A percentile compares a stretch with the other conserved stretches of the same genome.
These are phyloP conservation scores for Plantago coronopus DNA, from an alignment of 305 asterid species.

Conservation along the genomic window DNA sequence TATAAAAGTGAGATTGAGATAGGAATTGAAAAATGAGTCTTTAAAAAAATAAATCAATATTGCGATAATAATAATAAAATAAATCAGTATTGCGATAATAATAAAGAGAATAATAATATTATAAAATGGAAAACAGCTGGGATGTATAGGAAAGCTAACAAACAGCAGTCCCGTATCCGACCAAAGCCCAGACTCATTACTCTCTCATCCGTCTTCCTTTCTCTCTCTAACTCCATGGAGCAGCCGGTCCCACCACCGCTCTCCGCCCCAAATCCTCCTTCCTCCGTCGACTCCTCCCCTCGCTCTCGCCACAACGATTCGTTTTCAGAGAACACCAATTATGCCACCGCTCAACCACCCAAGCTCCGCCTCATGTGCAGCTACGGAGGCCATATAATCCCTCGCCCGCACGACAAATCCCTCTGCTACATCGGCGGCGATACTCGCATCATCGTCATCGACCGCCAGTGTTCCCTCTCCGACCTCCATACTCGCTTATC, in stretches of 20 bases:
- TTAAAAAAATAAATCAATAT: too few relatives aligned
- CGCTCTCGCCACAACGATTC: constrained; percentile 57
- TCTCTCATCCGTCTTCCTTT: constrained; percentile 19
- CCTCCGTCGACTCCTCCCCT: constrained; percentile 49
- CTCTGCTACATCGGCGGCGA: constrained; percentile 88
- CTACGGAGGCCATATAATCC: constrained; percentile 83
- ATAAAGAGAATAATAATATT: background rate
- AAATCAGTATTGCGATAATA: background rate
- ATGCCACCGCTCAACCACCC: constrained; percentile 28
- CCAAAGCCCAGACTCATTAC: constrained; percentile 18
- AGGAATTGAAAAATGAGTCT: too few relatives aligned
- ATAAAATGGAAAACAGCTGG: constrained; percentile 31
- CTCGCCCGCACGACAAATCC: constrained; percentile 85
- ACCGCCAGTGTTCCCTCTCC: constrained; percentile 53
- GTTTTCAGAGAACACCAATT: constrained; percentile 42
- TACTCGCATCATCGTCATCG: constrained; percentile 75
- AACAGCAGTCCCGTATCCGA: constrained; percentile 22
- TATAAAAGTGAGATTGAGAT: too few relatives aligned
- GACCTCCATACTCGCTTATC: constrained; percentile 69
- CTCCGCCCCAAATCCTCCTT: constrained; percentile 21
- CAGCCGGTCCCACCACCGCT: constrained; percentile 44
- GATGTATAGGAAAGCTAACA: background rate
- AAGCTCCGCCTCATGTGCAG: constrained; percentile 91
- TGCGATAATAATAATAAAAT: background rate
- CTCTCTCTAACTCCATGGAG: constrained; percentile 40